These are phyloP conservation scores for Chamaenerion angustifolium DNA, from an alignment of 345 rosid species.

Conservation along the genomic window DNA sequence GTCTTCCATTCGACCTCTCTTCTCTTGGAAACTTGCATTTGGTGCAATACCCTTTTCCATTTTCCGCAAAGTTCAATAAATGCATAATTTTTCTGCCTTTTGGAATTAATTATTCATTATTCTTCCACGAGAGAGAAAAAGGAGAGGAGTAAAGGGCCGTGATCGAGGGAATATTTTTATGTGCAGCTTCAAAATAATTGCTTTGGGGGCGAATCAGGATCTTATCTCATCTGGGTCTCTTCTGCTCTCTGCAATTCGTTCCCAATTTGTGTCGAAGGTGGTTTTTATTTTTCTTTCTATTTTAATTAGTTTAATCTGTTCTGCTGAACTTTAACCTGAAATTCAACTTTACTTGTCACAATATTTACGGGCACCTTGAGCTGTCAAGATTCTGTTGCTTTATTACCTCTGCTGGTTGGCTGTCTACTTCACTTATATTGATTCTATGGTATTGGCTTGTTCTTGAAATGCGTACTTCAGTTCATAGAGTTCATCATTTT, in stretches of 20 bases:
- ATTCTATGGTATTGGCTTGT: not conserved
- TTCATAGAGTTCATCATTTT: not conserved
- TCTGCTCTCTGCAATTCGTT: conserved; percentile 18
- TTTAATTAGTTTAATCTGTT: conserved; percentile 3
- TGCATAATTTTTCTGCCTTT: conserved; percentile 12
- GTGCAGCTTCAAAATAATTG: conserved; percentile 8
- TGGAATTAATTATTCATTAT: conserved; percentile 9
- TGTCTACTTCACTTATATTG: not conserved
- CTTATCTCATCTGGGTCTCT: conserved; percentile 42
- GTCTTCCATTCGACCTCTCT: not conserved
- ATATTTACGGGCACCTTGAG: conserved; percentile 20
- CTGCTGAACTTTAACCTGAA: conserved; percentile 9
- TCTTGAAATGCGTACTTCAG: not conserved
- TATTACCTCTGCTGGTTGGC: not conserved
- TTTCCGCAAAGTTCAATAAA: not conserved
- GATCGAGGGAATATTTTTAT: conserved; percentile 8
- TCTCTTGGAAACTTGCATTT: not conserved
- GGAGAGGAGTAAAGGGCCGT: conserved; percentile 2
- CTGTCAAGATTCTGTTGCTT: conserved; percentile 19
- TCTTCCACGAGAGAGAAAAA: conserved; percentile 6
- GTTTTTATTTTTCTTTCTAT: conserved; percentile 8
- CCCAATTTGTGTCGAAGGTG: conserved; percentile 26
- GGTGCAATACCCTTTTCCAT: not conserved
- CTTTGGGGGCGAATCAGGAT: conserved; percentile 29
- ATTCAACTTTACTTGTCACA: conserved; percentile 15